These are phyloP conservation scores for Candida quercuum DNA, from an alignment of 805 yeast genomes.

Conservation along the genomic window DNA sequence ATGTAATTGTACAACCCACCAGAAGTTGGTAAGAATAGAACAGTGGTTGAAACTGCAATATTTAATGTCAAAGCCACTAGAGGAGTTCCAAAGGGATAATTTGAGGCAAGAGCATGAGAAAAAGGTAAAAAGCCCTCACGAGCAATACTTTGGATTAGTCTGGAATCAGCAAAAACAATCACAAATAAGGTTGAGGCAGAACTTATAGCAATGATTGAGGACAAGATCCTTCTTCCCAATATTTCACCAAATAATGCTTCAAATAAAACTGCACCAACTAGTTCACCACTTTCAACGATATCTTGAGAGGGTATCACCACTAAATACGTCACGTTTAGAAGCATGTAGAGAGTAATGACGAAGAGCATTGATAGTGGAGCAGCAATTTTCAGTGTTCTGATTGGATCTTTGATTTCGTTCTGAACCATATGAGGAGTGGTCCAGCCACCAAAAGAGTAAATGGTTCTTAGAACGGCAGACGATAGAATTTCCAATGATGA, in stretches of 20 bases:
- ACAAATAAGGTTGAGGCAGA: slow-evolving; percentile 57
- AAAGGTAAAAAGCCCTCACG: slow-evolving; percentile 55
- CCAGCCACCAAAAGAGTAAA: slow-evolving; percentile 58
- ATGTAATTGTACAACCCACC: slow-evolving; percentile 33
- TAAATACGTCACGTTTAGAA: slow-evolving; percentile 48
- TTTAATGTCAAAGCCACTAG: slow-evolving; percentile 37
- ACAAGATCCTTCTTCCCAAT: slow-evolving; percentile 44
- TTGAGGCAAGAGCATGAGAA: slow-evolving; percentile 44
- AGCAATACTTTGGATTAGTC: slow-evolving; percentile 55
- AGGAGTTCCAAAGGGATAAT: slow-evolving; percentile 53
- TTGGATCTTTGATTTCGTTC: slow-evolving; percentile 53
- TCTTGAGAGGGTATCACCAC: slow-evolving; percentile 46
- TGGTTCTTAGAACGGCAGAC: slow-evolving; percentile 48
- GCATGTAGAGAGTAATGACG: slow-evolving; percentile 41
- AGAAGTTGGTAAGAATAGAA: slow-evolving; percentile 25
- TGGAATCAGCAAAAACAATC: slow-evolving; percentile 48
- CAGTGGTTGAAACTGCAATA: slow-evolving; percentile 27
- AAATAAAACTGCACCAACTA: slow-evolving; percentile 50
- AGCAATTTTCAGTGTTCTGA: slow-evolving; percentile 47
- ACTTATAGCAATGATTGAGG: slow-evolving; percentile 50
- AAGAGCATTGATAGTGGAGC: slow-evolving; percentile 48
- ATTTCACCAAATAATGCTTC: slow-evolving; percentile 45
- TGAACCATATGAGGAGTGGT: slow-evolving; percentile 51
- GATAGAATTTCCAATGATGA: slow-evolving; percentile 41
- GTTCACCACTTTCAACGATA: slow-evolving; percentile 44